Percentiles rank a stretch among this genome's conserved stretches.
phyloP scores from a whole-genome alignment of 257 asterid species.

The Solanum ossicruentum region DNA sequence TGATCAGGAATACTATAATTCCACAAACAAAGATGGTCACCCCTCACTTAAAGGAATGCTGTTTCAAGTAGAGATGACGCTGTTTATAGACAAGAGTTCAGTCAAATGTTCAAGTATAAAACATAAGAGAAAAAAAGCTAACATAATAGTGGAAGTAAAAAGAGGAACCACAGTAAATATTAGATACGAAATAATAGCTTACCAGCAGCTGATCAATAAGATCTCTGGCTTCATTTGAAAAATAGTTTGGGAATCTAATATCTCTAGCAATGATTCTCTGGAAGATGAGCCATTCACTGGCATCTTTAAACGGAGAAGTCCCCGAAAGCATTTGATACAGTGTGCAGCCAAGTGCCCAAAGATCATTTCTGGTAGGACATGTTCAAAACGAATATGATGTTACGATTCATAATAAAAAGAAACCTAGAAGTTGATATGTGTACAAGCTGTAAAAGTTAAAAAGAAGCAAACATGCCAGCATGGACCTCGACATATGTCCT shows the following conservation, averaged over 20 bases:
- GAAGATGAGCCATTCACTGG: constrained; percentile 98
- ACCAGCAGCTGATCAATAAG: constrained; percentile 87
- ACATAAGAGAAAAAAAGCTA: background rate
- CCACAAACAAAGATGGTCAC: background rate
- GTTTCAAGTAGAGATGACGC: background rate
- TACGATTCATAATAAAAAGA: background rate
- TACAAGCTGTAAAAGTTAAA: background rate
- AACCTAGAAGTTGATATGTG: background rate
- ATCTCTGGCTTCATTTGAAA: constrained; percentile 82
- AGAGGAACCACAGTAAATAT: background rate
- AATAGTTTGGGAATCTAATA: constrained; percentile 71
- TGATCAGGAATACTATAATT: background rate
- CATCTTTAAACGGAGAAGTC: constrained; percentile 90
- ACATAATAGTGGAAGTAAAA: background rate
- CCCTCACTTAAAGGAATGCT: background rate
- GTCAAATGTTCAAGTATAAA: background rate
- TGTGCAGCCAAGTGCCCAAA: constrained; percentile 99
- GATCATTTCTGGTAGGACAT: constrained; percentile 68
- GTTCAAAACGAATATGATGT: background rate
- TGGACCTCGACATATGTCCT: background rate
- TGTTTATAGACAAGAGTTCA: background rate
- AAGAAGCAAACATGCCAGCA: background rate
- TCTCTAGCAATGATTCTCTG: constrained; percentile 94
- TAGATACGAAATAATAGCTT: constrained; percentile 8
- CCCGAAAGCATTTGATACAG: constrained; percentile 98